phyloP scores from a whole-genome alignment of 2,329 filamentous ascomycete genomes.

The Rhynchosporium agropyri region DNA sequence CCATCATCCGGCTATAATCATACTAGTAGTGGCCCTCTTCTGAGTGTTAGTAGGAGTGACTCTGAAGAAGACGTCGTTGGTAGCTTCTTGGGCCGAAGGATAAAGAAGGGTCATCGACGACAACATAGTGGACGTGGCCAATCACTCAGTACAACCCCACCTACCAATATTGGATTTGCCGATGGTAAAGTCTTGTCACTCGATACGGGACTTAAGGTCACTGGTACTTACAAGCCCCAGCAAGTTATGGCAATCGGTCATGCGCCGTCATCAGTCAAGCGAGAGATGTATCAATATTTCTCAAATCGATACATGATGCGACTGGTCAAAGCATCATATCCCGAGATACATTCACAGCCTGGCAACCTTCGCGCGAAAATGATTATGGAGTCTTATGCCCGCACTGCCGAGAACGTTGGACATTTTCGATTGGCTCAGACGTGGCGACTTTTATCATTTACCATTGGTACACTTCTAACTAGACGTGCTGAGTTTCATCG shows the following conservation, averaged over 20 bases:
- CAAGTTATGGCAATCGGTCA: conserved; percentile 66
- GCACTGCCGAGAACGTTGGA: conserved; percentile 57
- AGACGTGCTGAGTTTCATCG: conserved; percentile 61
- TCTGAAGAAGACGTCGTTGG: conserved; percentile 67
- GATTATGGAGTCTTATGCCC: conserved; percentile 60
- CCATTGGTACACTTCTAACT: conserved; percentile 55
- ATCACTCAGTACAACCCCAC: conserved; percentile 58
- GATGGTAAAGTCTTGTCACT: conserved; percentile 53
- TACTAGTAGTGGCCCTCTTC: conserved; percentile 52
- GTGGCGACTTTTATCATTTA: conserved; percentile 63
- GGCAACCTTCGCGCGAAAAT: conserved; percentile 46
- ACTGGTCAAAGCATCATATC: conserved; percentile 40
- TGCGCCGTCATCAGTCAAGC: conserved; percentile 55
- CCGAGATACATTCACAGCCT: conserved; percentile 15
- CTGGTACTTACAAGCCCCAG: conserved; percentile 59
- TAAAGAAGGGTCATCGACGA: conserved; percentile 47
- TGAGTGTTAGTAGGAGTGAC: conserved; percentile 63
- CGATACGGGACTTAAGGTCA: conserved; percentile 60
- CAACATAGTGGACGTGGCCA: conserved; percentile 49
- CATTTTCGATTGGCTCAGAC: conserved; percentile 65
- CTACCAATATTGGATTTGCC: conserved; percentile 42
- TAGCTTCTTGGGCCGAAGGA: conserved; percentile 58
- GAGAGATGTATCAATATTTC: conserved; percentile 58
- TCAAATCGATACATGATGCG: conserved; percentile 59
- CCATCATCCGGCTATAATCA: conserved; percentile 39